A percentile compares a stretch with the other conserved stretches of the same genome.
Evolutionary conservation across 805 yeast species (phyloP).

Genomic region (Teunomyces panamensis): DNA sequence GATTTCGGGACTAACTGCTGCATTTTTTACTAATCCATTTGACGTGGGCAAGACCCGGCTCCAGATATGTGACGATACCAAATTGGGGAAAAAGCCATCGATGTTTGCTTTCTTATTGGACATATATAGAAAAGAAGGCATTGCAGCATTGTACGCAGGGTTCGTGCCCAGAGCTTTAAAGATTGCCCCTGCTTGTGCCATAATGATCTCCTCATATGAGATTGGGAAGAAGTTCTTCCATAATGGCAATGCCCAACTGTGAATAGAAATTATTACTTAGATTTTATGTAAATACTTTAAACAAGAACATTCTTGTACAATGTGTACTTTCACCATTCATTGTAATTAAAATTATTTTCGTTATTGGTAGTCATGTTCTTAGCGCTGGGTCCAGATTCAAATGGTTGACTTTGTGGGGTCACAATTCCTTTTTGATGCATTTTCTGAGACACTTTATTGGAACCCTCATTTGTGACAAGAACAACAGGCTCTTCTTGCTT

Average conservation of each 20-base stretch:
- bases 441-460: neutral
- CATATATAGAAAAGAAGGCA: slow-evolving; percentile 72
- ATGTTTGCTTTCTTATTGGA: slow-evolving; percentile 66
- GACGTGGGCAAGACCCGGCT: slow-evolving; percentile 95
- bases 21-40: slow-evolving; percentile 86
- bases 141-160: slow-evolving; percentile 84
- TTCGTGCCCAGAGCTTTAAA: slow-evolving; percentile 81
- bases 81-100: slow-evolving; percentile 17
- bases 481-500: neutral
- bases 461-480: neutral
- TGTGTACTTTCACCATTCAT: neutral
- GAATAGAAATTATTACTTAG: slow-evolving; percentile 1
- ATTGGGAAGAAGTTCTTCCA: slow-evolving; percentile 63
- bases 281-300: neutral
- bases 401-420: slow-evolving; percentile 12
- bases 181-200: slow-evolving; percentile 96
- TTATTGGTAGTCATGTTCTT: neutral
- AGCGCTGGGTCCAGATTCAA: neutral
- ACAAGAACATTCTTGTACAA: neutral
- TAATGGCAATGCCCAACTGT: slow-evolving; percentile 15
- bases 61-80: slow-evolving; percentile 52
- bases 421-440: slow-evolving; percentile 7
- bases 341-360: neutral
- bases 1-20: slow-evolving; percentile 79
- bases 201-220: slow-evolving; percentile 95